Percentiles rank a stretch among this genome's conserved stretches.
These are phyloP conservation scores for Trichocladium uniseriatum DNA, from an alignment of 495 filamentous ascomycete genomes.

Conservation along the genomic window DNA sequence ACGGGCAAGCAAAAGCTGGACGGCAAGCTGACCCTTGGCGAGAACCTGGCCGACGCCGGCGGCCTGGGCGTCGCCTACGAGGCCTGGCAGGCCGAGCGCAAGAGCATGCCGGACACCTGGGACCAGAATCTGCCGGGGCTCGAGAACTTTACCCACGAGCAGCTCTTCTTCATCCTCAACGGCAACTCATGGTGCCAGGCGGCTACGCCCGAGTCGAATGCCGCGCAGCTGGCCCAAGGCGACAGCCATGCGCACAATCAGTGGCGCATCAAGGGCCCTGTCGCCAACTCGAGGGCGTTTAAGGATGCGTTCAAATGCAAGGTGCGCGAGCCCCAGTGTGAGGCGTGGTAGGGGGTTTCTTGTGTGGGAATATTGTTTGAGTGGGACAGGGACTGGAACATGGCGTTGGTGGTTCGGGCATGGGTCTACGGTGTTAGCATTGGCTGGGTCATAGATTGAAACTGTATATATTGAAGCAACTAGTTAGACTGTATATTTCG, in stretches of 20 bases:
- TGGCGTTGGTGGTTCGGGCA: neutral
- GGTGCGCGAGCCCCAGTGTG: conserved; percentile 54
- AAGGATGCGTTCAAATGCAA: conserved; percentile 57
- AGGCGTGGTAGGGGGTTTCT: conserved; percentile 38
- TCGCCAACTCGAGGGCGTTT: conserved; percentile 60
- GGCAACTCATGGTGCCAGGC: conserved; percentile 63
- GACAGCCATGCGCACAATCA: conserved; percentile 58
- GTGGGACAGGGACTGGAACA: too few species aligned
- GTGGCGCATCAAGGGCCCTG: conserved; percentile 52
- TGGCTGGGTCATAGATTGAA: too few species aligned
- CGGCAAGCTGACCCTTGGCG: conserved; percentile 57
- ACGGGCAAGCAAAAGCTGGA: conserved; percentile 57
- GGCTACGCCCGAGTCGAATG: conserved; percentile 46
- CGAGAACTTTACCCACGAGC: conserved; percentile 55
- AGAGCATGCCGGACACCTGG: conserved; percentile 27
- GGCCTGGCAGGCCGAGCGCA: conserved; percentile 43
- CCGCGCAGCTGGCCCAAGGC: conserved; percentile 51
- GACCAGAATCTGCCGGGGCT: conserved; percentile 56
- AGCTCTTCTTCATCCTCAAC: conserved; percentile 64
- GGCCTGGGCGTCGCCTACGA: conserved; percentile 56
- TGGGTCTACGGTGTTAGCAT: too few species aligned
- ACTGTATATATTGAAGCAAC: too few species aligned
- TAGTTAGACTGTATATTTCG: too few species aligned
- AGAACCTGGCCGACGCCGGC: conserved; percentile 71
- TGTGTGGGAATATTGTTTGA: too few species aligned